A percentile compares a stretch with the other conserved stretches of the same genome.
Conservation (phyloP, 768 basidiomycete genomes). For the Austroboletus eburneus region DNA sequence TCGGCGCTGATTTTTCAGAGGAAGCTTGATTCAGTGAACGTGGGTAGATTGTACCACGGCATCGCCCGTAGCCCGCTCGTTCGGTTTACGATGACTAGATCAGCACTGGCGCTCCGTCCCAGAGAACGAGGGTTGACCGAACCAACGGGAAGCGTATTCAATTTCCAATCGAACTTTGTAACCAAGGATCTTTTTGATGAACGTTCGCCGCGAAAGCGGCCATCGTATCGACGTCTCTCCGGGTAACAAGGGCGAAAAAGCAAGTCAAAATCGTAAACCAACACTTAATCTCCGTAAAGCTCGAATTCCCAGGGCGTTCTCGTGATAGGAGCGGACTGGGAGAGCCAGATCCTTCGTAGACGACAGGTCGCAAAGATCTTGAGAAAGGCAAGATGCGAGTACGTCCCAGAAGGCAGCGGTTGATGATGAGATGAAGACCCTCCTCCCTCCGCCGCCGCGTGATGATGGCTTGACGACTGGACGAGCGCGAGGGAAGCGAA, state of each 20-base stretch:
- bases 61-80: constrained; percentile 13
- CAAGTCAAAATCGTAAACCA: constrained; percentile 5
- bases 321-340: constrained; percentile 48
- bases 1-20: constrained; percentile 7
- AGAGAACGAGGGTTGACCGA: constrained; percentile 2
- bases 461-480: constrained; percentile 20
- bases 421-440: constrained; percentile 7
- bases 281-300: constrained; percentile 46
- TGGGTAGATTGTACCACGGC: constrained; percentile 11
- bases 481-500: constrained; percentile 49
- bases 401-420: constrained; percentile 47
- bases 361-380: constrained; percentile 78
- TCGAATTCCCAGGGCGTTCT: constrained; percentile 74
- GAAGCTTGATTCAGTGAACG: constrained; percentile 8
- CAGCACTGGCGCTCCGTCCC: constrained; percentile 18
- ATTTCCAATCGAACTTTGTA: constrained; percentile 22
- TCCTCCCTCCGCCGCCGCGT: constrained; percentile 21
- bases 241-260: constrained; percentile 8
- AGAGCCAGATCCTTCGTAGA: constrained; percentile 73
- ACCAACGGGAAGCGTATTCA: constrained; percentile 14
- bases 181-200: constrained; percentile 10
- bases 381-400: constrained; percentile 66
- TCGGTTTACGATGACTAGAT: constrained; percentile 20
- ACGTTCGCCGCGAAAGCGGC: constrained; percentile 18
- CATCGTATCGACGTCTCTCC: constrained; percentile 12